Evolutionary conservation across 805 yeast genomes (phyloP).

Genomic region (Peterozyma xylosa): DNA sequence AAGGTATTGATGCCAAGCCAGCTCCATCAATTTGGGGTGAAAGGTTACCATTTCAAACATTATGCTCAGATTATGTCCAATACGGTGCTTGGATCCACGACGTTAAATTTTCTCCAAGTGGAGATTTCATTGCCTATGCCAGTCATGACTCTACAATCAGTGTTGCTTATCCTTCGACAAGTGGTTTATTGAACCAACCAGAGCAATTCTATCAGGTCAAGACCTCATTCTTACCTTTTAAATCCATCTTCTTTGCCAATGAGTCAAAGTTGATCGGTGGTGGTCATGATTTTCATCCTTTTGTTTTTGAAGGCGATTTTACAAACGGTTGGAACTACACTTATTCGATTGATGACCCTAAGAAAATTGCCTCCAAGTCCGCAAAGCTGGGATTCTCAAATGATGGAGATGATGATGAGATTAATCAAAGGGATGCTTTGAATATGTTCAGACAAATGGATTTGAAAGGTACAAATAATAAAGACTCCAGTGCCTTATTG

Average conservation of each 20-base stretch:
- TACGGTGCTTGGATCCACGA: slow-evolving; percentile 90
- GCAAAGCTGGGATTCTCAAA: no score
- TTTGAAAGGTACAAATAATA: slow-evolving; percentile 71
- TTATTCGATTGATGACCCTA: slow-evolving; percentile 55
- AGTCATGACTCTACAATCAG: slow-evolving; percentile 84
- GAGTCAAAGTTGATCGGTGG: slow-evolving; percentile 72
- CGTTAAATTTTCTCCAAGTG: slow-evolving; percentile 76
- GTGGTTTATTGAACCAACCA: slow-evolving; percentile 47
- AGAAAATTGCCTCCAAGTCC: slow-evolving; percentile 15
- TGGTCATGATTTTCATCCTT: slow-evolving; percentile 89
- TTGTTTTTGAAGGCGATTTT: slow-evolving; percentile 68
- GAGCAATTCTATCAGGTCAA: slow-evolving; percentile 53
- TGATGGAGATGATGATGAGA: slow-evolving; percentile 44
- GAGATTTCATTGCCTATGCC: slow-evolving; percentile 71
- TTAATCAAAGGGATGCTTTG: slow-evolving; percentile 68
- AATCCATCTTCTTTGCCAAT: slow-evolving; percentile 60
- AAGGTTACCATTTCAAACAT: slow-evolving; percentile 87
- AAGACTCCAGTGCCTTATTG: slow-evolving; percentile 35
- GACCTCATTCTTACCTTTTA: slow-evolving; percentile 74
- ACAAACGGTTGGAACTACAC: slow-evolving; percentile 53
- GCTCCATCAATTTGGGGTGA: slow-evolving; percentile 86
- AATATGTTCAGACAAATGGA: slow-evolving; percentile 95
- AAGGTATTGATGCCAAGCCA: slow-evolving; percentile 82
- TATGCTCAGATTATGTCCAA: slow-evolving; percentile 70
- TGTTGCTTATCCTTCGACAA: slow-evolving; percentile 57